These are phyloP conservation scores for Lentinula aciculospora DNA, from an alignment of 768 basidiomycete species.

Conservation along the genomic window DNA sequence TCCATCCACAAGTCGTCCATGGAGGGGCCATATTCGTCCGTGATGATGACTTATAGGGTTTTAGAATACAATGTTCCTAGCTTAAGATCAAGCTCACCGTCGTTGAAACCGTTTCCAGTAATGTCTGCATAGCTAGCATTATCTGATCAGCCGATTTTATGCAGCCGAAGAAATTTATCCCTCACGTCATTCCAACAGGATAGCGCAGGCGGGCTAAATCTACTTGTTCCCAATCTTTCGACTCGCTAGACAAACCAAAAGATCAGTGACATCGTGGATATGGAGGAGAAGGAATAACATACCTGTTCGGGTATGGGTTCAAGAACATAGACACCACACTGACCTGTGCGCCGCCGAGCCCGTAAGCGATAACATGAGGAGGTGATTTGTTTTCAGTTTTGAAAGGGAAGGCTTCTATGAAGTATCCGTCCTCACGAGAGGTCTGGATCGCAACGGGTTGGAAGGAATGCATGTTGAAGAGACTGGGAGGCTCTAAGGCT, in stretches of 20 bases:
- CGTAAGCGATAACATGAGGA: background rate
- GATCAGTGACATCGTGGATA: no score
- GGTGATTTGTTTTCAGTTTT: background rate
- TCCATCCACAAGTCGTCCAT: background rate
- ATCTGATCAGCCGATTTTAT: background rate
- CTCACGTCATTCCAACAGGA: background rate
- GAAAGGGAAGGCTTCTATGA: background rate
- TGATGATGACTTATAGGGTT: background rate
- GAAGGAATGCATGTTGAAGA: background rate
- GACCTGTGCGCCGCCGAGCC: background rate
- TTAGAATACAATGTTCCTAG: no score
- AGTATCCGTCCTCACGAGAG: background rate
- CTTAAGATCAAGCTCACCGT: no score
- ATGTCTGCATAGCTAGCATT: background rate
- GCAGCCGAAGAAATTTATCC: background rate
- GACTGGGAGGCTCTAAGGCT: no score
- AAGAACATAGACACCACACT: background rate
- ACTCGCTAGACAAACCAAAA: background rate
- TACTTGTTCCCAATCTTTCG: background rate
- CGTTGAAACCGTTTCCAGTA: background rate
- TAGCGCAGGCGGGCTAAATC: background rate
- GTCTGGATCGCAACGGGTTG: background rate
- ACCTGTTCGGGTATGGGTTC: background rate
- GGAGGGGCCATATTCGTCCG: background rate
- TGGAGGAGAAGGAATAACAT: background rate